Evolutionary conservation across 1,284 basidiomycete species (phyloP).

Genomic region (Boletellus deceptivus): DNA sequence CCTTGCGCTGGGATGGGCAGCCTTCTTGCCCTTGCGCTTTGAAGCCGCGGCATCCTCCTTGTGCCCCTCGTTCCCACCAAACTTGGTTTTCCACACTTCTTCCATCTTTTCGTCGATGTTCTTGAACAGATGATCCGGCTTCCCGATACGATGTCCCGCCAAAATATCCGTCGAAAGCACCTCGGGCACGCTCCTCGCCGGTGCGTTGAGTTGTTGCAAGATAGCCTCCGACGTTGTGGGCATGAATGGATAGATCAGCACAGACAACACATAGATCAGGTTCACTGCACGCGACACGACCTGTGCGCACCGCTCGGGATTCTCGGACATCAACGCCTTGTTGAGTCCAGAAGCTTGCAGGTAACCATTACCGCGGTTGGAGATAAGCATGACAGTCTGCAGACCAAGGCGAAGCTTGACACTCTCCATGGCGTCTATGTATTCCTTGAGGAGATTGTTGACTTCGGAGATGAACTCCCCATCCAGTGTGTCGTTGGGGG

Average conservation of each 20-base stretch:
- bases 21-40: slow-evolving; percentile 56
- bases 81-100: slow-evolving; percentile 79
- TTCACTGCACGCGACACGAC: slow-evolving; percentile 91
- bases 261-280: slow-evolving; percentile 89
- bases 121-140: slow-evolving; percentile 90
- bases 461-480: slow-evolving; percentile 80
- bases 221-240: slow-evolving; percentile 85
- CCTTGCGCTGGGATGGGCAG: slow-evolving; percentile 25
- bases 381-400: slow-evolving; percentile 87
- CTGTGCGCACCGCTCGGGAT: slow-evolving; percentile 85
- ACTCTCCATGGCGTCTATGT: slow-evolving; percentile 85
- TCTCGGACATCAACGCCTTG: slow-evolving; percentile 83
- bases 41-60: slow-evolving; percentile 44
- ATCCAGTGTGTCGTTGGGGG: slow-evolving; percentile 68
- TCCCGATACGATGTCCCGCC: slow-evolving; percentile 83
- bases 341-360: slow-evolving; percentile 90
- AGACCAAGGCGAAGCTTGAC: slow-evolving; percentile 90
- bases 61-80: slow-evolving; percentile 60
- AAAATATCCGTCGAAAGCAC: slow-evolving; percentile 78
- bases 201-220: slow-evolving; percentile 87
- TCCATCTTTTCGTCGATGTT: slow-evolving; percentile 92
- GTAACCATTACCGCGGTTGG: slow-evolving; percentile 91
- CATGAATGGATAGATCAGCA: slow-evolving; percentile 95
- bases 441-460: slow-evolving; percentile 79
- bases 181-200: slow-evolving; percentile 73